These are phyloP conservation scores for Phytophthora sojae DNA, from an alignment of 352 stramenopile species.

Conservation along the genomic window DNA sequence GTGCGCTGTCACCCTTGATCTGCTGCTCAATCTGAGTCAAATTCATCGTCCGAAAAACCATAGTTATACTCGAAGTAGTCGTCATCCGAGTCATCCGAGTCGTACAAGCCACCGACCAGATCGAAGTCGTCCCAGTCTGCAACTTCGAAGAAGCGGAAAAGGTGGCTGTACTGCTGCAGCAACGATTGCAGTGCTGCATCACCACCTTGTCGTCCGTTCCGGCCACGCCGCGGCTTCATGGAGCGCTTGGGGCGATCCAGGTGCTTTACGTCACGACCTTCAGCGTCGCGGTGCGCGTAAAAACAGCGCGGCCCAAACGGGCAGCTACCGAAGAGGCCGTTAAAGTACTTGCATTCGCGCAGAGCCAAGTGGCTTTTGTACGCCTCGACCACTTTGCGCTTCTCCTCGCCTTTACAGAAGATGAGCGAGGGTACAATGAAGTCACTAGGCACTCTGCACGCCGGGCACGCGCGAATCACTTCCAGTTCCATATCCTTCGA, in stretches of 20 bases:
- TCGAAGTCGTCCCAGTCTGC: conserved; percentile 63
- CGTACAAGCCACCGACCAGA: conserved; percentile 28
- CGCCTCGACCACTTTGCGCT: conserved; percentile 59
- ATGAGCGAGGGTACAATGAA: conserved; percentile 85
- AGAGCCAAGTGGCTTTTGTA: conserved; percentile 82
- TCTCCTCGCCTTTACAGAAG: conserved; percentile 73
- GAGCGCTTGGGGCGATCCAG: conserved; percentile 60
- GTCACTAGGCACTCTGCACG: conserved; percentile 70
- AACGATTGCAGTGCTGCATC: conserved; percentile 54
- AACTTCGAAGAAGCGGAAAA: conserved; percentile 75
- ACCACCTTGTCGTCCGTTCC: conserved; percentile 19
- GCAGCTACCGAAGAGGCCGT: conserved; percentile 69
- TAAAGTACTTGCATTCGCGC: conserved; percentile 87
- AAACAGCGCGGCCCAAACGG: conserved; percentile 80
- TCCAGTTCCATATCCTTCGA: conserved; percentile 81
- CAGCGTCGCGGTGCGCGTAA: conserved; percentile 71
- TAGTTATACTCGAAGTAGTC: conserved; percentile 31
- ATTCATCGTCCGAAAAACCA: conserved; percentile 36
- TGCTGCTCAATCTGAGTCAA: conserved; percentile 34
- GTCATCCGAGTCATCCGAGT: conserved; percentile 39
- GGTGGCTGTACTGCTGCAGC: conserved; percentile 65
- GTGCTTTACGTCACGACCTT: conserved; percentile 72
- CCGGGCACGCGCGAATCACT: conserved; percentile 71
- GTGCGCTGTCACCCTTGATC: background rate
- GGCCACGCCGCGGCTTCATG: conserved; percentile 33